These are phyloP conservation scores for Diaporthe sp. DNA, from an alignment of 2,329 filamentous ascomycete species.

Conservation along the genomic window DNA sequence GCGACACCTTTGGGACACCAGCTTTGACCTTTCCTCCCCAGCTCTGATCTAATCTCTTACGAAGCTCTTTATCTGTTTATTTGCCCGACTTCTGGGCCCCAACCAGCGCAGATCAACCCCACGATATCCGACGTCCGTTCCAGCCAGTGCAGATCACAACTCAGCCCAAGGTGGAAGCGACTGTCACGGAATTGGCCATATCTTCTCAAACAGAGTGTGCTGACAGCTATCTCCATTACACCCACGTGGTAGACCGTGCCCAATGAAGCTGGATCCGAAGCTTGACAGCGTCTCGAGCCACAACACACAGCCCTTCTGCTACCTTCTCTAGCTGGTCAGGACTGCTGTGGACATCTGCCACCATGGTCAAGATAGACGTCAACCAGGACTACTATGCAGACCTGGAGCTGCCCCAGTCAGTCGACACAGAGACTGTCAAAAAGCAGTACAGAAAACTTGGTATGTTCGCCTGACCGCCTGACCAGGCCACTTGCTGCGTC, in stretches of 20 bases:
- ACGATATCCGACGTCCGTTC: constrained; percentile 6
- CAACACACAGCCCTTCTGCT: constrained; percentile 13
- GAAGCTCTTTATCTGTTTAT: constrained; percentile 13
- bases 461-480: constrained; percentile 50
- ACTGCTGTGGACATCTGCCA: constrained; percentile 53
- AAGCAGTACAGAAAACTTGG: constrained; percentile 89
- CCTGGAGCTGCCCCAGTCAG: constrained; percentile 76
- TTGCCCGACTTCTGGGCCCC: neutral
- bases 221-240: constrained; percentile 3
- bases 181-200: neutral
- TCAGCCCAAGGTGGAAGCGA: neutral
- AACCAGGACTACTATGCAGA: constrained; percentile 88
- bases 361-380: constrained; percentile 77
- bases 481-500: constrained; percentile 42
- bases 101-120: neutral
- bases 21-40: neutral
- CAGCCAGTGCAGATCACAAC: constrained; percentile 12
- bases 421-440: constrained; percentile 82
- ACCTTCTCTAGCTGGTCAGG: constrained; percentile 1
- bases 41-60: constrained; percentile 13
- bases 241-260: constrained; percentile 5
- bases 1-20: constrained; percentile 12
- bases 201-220: neutral
- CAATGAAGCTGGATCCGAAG: constrained; percentile 26
- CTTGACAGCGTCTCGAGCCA: constrained; percentile 4